phyloP scores from a whole-genome alignment of 2,329 filamentous ascomycete genomes.

The Calonectria hongkongensis region DNA sequence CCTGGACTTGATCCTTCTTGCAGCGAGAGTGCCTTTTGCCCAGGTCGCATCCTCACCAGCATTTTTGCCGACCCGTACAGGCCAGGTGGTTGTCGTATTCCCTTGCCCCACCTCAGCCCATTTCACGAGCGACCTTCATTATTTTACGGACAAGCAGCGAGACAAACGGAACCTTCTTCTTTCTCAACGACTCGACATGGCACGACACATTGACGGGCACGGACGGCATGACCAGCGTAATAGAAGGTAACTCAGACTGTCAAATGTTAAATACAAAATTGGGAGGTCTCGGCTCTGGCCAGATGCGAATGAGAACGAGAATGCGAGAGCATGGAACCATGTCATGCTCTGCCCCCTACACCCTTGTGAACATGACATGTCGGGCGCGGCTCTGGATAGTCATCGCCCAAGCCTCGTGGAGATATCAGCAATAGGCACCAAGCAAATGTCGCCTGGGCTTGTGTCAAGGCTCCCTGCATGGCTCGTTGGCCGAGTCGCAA shows the following conservation, averaged over 20 bases:
- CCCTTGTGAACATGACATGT: conserved; percentile 31
- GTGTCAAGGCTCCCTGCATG: conserved; percentile 1
- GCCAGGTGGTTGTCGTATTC: conserved; percentile 6
- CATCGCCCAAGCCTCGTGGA: conserved; percentile 26
- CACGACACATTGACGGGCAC: conserved; percentile 19
- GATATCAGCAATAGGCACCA: conserved; percentile 28
- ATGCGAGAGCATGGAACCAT: conserved; percentile 45
- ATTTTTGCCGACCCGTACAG: not conserved
- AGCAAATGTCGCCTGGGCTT: not conserved
- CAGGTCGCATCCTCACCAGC: not conserved
- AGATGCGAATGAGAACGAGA: conserved; percentile 10
- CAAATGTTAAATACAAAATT: not conserved
- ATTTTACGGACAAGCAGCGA: conserved; percentile 8
- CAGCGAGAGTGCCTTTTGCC: not conserved
- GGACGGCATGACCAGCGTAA: not conserved
- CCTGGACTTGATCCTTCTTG: conserved; percentile 19
- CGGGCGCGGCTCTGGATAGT: conserved; percentile 37
- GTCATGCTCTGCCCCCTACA: conserved; percentile 35
- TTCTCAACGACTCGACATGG: not conserved
- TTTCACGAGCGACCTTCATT: not conserved
- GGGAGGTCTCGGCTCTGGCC: too few species aligned
- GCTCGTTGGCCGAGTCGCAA: conserved; percentile 2
- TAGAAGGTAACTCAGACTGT: not conserved
- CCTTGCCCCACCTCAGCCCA: conserved; percentile 26
- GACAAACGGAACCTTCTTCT: not conserved